Percentiles rank a stretch among this genome's conserved stretches.
Conservation (phyloP, 306 rosid species). For the Leucaena leucocephala region DNA sequence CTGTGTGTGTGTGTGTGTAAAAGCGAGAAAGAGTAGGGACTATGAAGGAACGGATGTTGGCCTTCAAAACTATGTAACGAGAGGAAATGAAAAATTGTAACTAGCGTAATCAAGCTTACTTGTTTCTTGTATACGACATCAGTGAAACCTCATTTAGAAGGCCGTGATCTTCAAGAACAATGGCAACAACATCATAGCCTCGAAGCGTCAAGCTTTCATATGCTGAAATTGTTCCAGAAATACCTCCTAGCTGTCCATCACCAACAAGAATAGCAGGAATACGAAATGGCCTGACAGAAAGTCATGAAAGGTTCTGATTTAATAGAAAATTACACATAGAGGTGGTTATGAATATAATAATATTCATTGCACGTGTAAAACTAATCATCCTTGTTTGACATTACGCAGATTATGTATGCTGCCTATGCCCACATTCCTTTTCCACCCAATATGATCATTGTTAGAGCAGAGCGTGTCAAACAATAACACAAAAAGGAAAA, state of each 20-base stretch:
- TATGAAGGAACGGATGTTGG: not conserved
- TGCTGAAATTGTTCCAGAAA: conserved; percentile 94
- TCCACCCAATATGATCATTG: not conserved
- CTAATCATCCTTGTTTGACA: conserved; percentile 9
- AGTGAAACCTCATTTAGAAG: conserved; percentile 85
- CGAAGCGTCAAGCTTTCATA: conserved; percentile 81
- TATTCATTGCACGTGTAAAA: not conserved
- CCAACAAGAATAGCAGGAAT: conserved; percentile 91
- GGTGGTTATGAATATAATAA: not conserved
- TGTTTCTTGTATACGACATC: conserved; percentile 65
- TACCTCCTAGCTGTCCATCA: conserved; percentile 90
- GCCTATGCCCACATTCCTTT: conserved; percentile 11
- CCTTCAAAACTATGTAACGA: conserved; percentile 17
- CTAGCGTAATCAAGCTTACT: conserved; percentile 47
- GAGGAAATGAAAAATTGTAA: conserved; percentile 31
- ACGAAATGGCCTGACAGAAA: conserved; percentile 75
- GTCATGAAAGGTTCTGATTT: conserved; percentile 31
- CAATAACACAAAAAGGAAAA: not conserved
- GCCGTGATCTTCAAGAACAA: conserved; percentile 84
- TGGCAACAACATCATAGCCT: conserved; percentile 83
- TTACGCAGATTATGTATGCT: not conserved
- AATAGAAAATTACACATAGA: not conserved
- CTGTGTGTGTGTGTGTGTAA: not conserved
- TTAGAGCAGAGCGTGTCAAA: not conserved
- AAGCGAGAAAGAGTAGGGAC: not conserved